Base-by-base conservation (phyloP, 2,329 filamentous ascomycete genomes). In the Colletotrichum graminicola region DNA sequence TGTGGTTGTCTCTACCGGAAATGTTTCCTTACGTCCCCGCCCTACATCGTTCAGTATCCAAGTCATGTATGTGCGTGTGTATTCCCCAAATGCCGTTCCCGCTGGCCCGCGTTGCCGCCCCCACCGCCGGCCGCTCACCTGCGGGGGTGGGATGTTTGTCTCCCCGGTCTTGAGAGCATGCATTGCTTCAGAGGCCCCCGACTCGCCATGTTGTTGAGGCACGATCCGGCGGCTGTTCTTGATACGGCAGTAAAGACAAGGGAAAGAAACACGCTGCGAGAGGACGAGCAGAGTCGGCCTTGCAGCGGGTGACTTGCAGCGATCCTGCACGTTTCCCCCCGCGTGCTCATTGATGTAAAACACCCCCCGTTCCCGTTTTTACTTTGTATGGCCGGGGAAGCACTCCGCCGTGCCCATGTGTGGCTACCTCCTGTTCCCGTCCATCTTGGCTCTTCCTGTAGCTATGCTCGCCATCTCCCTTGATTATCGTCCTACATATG, bases 401-500 rank as follows among this genome's bases (percentile, higher is more conserved):
- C 36, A 10, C 41, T 56, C 39, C 34, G 26, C 26, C 7, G 45
- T n/a, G 16, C 12, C 18, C 3, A 21, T 54, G 51, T 34, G 7
- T 18, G 14, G 49, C 29, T 34, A 49, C 36, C 29, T 34, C 11
- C 23, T 21, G 34, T 32, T 7, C 29, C 43, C 16, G 29, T 11
- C 41, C 34, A 41, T 67, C 65, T 52, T 64, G 60, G 43, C 43
- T 18, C 34, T 36, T 26, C 21, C 5, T 56, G 14, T 10, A 52
- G 23, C 34, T 51, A n/a, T 23, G 61, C 49, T 66, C 54, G 45
- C 61, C n/a, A 47, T 47, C 16, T 55, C 16, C 39, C 26, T 32
- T 34, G 29, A 47, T 69, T 60, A 14, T 47, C 49, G 55, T 66
- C 47, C n/a, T 55, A 47, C 55, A 66, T 56, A 41, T 36, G 62